Evolutionary conservation across 176 grass and related monocot species (phyloP), one percentile per base, ranked within the genome.

Genomic region (Dendrocalamus sinicus): DNA sequence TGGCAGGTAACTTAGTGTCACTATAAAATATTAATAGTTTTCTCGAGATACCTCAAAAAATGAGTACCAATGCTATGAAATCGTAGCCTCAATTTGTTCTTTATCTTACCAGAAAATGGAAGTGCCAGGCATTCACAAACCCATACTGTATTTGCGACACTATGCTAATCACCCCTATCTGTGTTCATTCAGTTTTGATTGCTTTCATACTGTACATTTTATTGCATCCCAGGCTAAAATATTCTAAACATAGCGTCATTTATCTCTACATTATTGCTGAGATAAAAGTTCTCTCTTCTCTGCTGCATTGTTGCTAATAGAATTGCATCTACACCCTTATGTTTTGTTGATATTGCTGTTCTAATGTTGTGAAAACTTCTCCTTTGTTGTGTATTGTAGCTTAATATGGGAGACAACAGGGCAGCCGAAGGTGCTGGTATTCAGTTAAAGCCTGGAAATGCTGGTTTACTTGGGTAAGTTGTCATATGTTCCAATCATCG

Each of bases 401-500:
- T 94, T 84, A 90, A 72, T 45, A 90, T 68, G 1, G 97, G 92
- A 82, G 97, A 99, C 77, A 91, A 41, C 32, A 89, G 43, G 53
- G 87, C 83, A 74, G 64, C 57, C 2, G 88, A 91, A 70, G 55
- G 81, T 80, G 76, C 89, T 75, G 85, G 88, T 70, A 76, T 85
- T 80, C 90, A 95, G 76, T 83, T 91, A 68, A 95, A 92, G 44
- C 45, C 93, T 54, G 90, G 90, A 76, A 96, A 94, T 68, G 67
- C 88, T 59, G 58, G 97, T 90, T 88, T 99, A 55, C 92, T 99
- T 70, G 86, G 94, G 97, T 96, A 83, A 94, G 90, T 86, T 79
- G 28, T 67, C 80, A 59, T 70, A 48, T 84, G 40, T 80, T 60
- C 68, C 67, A 64, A 39, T 47, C 2, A 3, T 44, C 28, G 65